These are phyloP conservation scores for Penstemon davidsonii DNA, from an alignment of 257 asterid species.

Conservation along the genomic window DNA sequence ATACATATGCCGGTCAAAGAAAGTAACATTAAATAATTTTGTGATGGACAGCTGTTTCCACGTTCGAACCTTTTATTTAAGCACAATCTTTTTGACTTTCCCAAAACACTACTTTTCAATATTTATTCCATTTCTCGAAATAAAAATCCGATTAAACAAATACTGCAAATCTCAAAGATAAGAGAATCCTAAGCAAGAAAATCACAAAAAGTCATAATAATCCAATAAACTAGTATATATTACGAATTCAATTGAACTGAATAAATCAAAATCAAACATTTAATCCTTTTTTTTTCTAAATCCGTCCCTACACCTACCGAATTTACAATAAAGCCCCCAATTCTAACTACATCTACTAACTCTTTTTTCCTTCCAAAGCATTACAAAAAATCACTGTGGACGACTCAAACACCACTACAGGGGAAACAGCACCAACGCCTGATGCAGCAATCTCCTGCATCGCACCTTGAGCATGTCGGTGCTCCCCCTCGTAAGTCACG, in stretches of 20 bases:
- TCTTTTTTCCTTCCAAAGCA: neutral
- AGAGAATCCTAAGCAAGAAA: constrained; percentile 35
- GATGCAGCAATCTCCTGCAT: constrained; percentile 36
- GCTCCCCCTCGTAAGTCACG: constrained; percentile 84
- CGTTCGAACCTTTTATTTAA: constrained; percentile 16
- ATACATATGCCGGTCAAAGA: constrained; percentile 30
- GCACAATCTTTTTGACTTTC: constrained; percentile 45
- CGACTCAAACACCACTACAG: constrained; percentile 47
- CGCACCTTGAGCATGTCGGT: constrained; percentile 50
- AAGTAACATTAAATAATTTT: constrained; percentile 23
- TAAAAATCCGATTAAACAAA: neutral
- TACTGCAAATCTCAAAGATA: constrained; percentile 34
- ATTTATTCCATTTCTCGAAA: constrained; percentile 24
- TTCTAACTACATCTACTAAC: neutral
- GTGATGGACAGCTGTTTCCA: constrained; percentile 39
- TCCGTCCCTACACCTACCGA: constrained; percentile 41
- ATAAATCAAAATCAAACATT: constrained; percentile 24
- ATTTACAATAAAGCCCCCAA: constrained; percentile 39
- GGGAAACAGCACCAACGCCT: constrained; percentile 21
- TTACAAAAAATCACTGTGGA: constrained; percentile 33
- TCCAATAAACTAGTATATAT: neutral
- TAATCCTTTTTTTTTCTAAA: constrained; percentile 21
- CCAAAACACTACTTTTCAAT: constrained; percentile 7
- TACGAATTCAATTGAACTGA: constrained; percentile 21
- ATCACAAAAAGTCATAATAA: constrained; percentile 4